Evolutionary conservation across 1,284 basidiomycete genomes (phyloP), one percentile per base, ranked within the genome.

Genomic region (Veloporphyrellus conicus): DNA sequence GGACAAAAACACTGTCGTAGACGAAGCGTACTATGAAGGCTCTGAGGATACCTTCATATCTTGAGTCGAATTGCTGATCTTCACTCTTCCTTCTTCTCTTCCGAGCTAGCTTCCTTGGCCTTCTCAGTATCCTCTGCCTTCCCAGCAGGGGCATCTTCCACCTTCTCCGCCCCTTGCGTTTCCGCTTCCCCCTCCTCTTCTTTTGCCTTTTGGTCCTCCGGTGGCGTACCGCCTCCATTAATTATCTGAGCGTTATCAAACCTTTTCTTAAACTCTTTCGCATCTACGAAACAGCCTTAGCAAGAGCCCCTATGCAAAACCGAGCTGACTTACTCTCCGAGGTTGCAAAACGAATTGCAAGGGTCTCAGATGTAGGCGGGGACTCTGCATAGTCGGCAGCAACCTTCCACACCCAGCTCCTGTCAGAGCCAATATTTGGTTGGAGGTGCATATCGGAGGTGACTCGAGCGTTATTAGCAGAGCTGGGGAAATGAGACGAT

Each of bases 361-460:
- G 83, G 18, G 95, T 98, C 74, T 98, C 95, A 19, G 93, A 72
- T 36, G 87, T 87, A 18, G 94, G 81, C 48, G 90, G 91, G 50
- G 80, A 79, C 66, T 97, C 94, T 44, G 95, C 84, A 66, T 91
- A 93, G 70, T 99, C 96, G 37, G 95, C 96, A 46, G 85, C 80
- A 46, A 96, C 94, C 71, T 97, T 94, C 87, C 89, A 99, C 33
- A 99, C 96, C 96, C 96, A 99, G 61, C 93, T 96, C 69, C 96
- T 85, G 76, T 99, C 96, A 45, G 94, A 98, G 42, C 95, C 96
- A 63, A 99, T 93, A 74, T 99, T 99, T 61, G 95, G 93, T 66
- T 94, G 90, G 56, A 99, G 85, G 63, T 78, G 85, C 91, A 99
- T 99, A 55, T 97, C 93, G 42, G 79, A 59, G 28, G 88, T 75